A percentile compares a stretch with the other conserved stretches of the same genome.
Evolutionary conservation across 1,284 basidiomycete genomes (phyloP).

Genomic region (Cystobasidium pallidum): DNA sequence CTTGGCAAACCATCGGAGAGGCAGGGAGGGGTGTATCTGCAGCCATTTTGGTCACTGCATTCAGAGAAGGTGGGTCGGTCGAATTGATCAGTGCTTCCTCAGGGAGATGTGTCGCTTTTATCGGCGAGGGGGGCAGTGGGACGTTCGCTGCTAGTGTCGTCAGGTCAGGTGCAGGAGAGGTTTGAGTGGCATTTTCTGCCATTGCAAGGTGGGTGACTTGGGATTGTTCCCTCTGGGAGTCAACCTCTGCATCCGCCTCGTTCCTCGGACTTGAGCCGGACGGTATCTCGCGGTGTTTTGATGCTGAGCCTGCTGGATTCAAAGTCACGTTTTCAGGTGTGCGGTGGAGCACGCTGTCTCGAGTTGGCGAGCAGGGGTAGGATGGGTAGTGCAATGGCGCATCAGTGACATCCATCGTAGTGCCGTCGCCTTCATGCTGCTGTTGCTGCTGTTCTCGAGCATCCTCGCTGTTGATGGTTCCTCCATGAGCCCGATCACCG

Average conservation of each 20-base stretch:
- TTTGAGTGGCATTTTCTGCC: no score
- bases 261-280: not conserved
- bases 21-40: not conserved
- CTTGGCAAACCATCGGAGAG: not conserved
- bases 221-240: no score
- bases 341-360: no score
- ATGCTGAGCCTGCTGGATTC: not conserved
- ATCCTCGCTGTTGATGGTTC: not conserved
- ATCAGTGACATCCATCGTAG: no score
- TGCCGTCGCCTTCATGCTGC: not conserved
- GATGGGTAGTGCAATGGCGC: no score
- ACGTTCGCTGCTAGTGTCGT: conserved; percentile 8
- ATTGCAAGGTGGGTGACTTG: no score
- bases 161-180: not conserved
- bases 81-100: not conserved
- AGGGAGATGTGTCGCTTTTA: not conserved
- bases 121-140: conserved; percentile 13
- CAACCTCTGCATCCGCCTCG: not conserved
- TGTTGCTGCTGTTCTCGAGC: not conserved
- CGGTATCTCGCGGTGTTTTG: conserved; percentile 5
- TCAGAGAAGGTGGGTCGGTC: not conserved
- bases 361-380: no score
- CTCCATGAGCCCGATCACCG: not conserved
- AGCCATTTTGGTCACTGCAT: not conserved
- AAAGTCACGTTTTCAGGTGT: not conserved